Conservation (phyloP, 768 basidiomycete genomes). For the Cystobasidium tubakii region DNA sequence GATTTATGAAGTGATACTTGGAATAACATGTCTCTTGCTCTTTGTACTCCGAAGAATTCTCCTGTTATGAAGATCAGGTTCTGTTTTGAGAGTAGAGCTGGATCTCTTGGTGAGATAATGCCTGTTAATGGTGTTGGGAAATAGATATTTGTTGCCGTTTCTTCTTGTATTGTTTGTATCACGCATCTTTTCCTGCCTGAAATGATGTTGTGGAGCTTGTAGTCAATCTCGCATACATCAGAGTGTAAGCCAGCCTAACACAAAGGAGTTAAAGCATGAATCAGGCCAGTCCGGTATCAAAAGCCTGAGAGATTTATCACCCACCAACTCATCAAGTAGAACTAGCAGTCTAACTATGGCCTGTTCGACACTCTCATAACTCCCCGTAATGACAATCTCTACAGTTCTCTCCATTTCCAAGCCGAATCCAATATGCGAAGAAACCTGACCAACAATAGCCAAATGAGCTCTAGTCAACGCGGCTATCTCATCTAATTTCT, state of each 20-base stretch:
- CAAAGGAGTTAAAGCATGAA: conserved; percentile 34
- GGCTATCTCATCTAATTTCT: conserved; percentile 77
- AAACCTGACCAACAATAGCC: conserved; percentile 74
- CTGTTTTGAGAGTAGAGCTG: conserved; percentile 58
- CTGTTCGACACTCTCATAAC: conserved; percentile 77
- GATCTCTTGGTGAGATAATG: conserved; percentile 58
- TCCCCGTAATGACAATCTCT: conserved; percentile 81
- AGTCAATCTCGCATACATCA: conserved; percentile 87
- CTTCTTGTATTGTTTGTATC: conserved; percentile 88
- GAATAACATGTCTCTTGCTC: conserved; percentile 90
- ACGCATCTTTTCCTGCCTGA: conserved; percentile 79
- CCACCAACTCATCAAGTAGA: conserved; percentile 86
- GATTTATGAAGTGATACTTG: conserved; percentile 83
- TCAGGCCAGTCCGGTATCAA: background rate
- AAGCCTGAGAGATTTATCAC: conserved; percentile 48
- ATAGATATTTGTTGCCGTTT: conserved; percentile 95
- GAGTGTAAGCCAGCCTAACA: conserved; percentile 78
- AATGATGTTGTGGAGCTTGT: conserved; percentile 84
- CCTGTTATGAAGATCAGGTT: conserved; percentile 94
- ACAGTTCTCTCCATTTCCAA: conserved; percentile 91
- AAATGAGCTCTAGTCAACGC: conserved; percentile 87
- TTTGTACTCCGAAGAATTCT: conserved; percentile 90
- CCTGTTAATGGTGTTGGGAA: conserved; percentile 84
- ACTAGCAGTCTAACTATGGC: conserved; percentile 85
- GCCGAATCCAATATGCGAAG: conserved; percentile 74